Evolutionary conservation across 2,329 filamentous ascomycete genomes (phyloP).

Genomic region (Trichoderma harzianum): DNA sequence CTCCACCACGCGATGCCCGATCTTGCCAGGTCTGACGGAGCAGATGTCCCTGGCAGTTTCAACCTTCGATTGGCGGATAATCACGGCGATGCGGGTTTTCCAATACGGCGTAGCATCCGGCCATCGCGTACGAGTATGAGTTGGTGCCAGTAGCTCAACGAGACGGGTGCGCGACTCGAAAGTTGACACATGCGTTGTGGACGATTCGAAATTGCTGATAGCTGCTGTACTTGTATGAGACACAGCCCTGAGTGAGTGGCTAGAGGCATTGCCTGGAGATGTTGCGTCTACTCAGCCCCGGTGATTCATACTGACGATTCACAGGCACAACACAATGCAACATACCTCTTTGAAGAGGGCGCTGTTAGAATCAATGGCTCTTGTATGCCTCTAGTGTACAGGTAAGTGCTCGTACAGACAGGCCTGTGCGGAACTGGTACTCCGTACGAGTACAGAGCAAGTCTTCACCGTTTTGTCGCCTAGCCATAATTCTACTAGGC

Average conservation of each 20-base stretch:
- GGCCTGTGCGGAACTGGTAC: neutral
- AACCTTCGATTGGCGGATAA: neutral
- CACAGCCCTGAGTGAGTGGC: neutral
- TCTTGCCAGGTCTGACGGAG: neutral
- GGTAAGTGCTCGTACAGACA: neutral
- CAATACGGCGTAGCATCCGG: neutral
- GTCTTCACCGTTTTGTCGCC: neutral
- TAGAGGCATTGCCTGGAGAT: neutral
- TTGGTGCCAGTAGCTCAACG: neutral
- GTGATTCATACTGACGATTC: neutral
- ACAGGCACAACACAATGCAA: neutral
- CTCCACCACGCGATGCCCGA: conserved; percentile 9
- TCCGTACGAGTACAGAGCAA: neutral
- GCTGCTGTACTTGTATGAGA: neutral
- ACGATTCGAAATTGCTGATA: neutral
- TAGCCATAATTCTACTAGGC: neutral
- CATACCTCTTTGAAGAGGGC: neutral
- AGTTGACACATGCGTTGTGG: neutral
- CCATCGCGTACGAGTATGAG: neutral
- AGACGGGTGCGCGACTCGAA: neutral
- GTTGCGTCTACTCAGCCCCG: neutral
- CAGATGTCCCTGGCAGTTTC: neutral
- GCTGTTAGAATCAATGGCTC: neutral
- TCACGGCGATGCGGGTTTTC: neutral
- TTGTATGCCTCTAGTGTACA: neutral